phyloP scores from a whole-genome alignment of 345 rosid genomes.

The Hevea brasiliensis region DNA sequence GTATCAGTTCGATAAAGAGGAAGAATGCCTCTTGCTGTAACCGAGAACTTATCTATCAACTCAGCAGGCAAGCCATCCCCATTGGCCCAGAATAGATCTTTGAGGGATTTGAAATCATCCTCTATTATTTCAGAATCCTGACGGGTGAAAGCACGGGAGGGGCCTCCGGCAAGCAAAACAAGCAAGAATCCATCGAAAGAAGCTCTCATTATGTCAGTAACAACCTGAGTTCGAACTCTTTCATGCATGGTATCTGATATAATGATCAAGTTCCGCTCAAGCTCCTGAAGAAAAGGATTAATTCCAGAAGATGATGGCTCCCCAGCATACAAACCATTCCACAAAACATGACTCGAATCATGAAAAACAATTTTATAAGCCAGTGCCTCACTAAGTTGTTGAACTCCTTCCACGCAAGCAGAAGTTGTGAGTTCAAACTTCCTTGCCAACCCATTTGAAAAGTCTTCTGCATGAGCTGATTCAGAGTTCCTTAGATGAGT shows the following conservation, averaged over 20 bases:
- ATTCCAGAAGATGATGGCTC: slow-evolving; percentile 74
- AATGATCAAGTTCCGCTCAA: slow-evolving; percentile 59
- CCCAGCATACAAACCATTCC: slow-evolving; percentile 90
- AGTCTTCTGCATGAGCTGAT: slow-evolving; percentile 81
- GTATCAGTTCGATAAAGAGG: slow-evolving; percentile 80
- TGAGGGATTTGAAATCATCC: slow-evolving; percentile 86
- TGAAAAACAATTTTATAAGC: slow-evolving; percentile 81
- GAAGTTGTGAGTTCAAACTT: slow-evolving; percentile 81
- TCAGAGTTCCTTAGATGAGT: slow-evolving; percentile 94
- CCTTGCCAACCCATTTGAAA: slow-evolving; percentile 74
- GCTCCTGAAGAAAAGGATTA: slow-evolving; percentile 69
- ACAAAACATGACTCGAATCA: slow-evolving; percentile 72
- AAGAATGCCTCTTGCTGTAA: slow-evolving; percentile 62
- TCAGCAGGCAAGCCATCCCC: slow-evolving; percentile 90
- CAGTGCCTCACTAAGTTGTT: slow-evolving; percentile 79
- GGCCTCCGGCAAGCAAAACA: slow-evolving; percentile 94
- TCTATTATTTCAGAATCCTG: slow-evolving; percentile 79
- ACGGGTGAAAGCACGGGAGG: slow-evolving; percentile 71
- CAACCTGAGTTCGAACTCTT: slow-evolving; percentile 72
- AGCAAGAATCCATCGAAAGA: slow-evolving; percentile 87
- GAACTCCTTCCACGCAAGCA: slow-evolving; percentile 87
- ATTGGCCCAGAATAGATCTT: slow-evolving; percentile 89
- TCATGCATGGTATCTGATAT: slow-evolving; percentile 75
- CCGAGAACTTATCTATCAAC: slow-evolving; percentile 71
- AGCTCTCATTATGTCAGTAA: slow-evolving; percentile 84